phyloP scores from a whole-genome alignment of 164 flowering plant species.

The Vitis cinerea region DNA sequence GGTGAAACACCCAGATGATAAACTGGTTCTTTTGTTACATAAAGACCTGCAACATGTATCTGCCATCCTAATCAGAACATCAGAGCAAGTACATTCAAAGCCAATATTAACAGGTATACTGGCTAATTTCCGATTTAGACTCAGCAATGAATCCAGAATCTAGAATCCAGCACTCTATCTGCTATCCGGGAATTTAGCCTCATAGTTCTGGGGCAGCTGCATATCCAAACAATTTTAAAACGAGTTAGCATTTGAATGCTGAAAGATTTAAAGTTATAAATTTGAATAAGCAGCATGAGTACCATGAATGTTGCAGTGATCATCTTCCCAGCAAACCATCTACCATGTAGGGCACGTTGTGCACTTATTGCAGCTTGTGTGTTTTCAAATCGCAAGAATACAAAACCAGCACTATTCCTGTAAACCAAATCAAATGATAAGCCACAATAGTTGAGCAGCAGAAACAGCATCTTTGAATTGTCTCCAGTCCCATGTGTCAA shows the following conservation, averaged over 20 bases:
- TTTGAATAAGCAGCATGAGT: not conserved
- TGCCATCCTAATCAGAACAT: no score
- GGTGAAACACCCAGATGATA: no score
- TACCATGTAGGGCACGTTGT: conserved; percentile 82
- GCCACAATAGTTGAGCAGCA: not conserved
- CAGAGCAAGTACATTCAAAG: no score
- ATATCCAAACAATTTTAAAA: not conserved
- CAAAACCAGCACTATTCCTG: conserved; percentile 85
- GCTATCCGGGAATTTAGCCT: conserved; percentile 68
- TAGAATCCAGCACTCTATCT: conserved; percentile 23
- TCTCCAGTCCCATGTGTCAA: no score
- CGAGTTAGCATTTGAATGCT: not conserved
- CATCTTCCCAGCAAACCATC: conserved; percentile 99
- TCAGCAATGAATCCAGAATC: no score
- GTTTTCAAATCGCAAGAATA: conserved; percentile 69
- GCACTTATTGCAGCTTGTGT: conserved; percentile 54
- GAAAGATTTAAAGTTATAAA: not conserved
- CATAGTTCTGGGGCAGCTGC: conserved; percentile 66
- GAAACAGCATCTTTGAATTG: not conserved
- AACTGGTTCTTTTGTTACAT: not conserved
- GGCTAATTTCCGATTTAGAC: no score
- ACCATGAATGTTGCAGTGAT: conserved; percentile 91
- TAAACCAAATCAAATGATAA: conserved; percentile 4
- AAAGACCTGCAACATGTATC: not conserved
- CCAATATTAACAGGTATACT: not conserved